Evolutionary conservation across 1,284 basidiomycete genomes (phyloP), one percentile per base, ranked within the genome.

Genomic region (Sporisorium graminicola): DNA sequence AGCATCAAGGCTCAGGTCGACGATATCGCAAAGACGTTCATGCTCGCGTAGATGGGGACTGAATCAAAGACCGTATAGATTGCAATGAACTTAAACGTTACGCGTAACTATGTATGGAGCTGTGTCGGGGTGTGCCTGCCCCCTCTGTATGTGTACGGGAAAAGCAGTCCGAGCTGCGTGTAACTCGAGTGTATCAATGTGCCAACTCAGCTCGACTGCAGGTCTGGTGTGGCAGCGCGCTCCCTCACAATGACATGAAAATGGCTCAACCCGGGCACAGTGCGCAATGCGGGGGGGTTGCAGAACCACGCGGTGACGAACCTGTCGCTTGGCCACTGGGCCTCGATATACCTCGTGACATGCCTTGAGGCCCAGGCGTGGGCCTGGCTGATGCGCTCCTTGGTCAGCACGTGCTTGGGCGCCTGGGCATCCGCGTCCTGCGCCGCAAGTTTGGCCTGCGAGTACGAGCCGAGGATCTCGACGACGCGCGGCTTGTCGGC

Each of bases 211-310:
- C 1, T 7, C 5, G 46, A 16, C 16, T n/a, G n/a, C n/a, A n/a
- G n/a, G n/a, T n/a, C n/a, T n/a, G n/a, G n/a, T 18, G 37, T 52
- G 7, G 40, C 5, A n/a, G 56, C 14, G 14, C 50, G 59, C 13
- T 58, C 93, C 93, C 3, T 93, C 93, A 81, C 89, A 90, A 31
- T 93, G 89, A 40, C 96, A 87, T 72, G 60, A 44, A 79, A 78
- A 27, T 75, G 75, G 47, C 82, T 83, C 40, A 77, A 47, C 1
- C 77, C 74, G 3, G 77, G 77, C 5, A 80, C 77, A 31, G 76
- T 77, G 8, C 75, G 40, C 42, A 78, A 26, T 50, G 51, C 46
- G 10, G 79, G 74, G 29, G 80, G 82, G 33, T 81, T 80, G 56
- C 73, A 81, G 53, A 78, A 75, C 69, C 68, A 75, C n/a, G 65